A percentile compares a stretch with the other conserved stretches of the same genome.
Evolutionary conservation across 2,329 filamentous ascomycete genomes (phyloP).

Genomic region (Neophaeococcomyces aloes): DNA sequence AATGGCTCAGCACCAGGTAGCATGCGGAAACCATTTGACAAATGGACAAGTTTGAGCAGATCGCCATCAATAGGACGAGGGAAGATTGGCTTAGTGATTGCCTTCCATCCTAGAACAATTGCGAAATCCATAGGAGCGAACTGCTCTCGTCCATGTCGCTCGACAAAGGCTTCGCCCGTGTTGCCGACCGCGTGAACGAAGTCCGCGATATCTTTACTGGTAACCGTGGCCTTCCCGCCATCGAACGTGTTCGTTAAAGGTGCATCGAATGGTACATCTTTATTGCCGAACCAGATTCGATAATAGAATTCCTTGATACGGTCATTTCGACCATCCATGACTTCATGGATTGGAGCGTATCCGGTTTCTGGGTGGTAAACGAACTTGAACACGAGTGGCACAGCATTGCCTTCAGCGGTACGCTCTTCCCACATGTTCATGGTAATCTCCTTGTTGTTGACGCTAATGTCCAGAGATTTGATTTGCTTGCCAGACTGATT

Average conservation of each 20-base stretch:
- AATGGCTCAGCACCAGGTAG: conserved; percentile 86
- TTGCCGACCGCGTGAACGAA: conserved; percentile 99
- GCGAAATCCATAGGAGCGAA: conserved; percentile 98
- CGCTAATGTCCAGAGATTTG: conserved; percentile 76
- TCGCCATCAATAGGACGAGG: conserved; percentile 93
- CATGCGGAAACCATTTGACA: conserved; percentile 98
- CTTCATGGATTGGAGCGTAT: conserved; percentile 93
- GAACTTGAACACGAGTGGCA: conserved; percentile 78
- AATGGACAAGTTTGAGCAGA: conserved; percentile 85
- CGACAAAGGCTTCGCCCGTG: conserved; percentile 92
- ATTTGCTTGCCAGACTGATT: conserved; percentile 75
- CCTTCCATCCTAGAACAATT: conserved; percentile 97
- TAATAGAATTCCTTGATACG: conserved; percentile 99
- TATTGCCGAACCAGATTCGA: conserved; percentile 89
- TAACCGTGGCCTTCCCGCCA: conserved; percentile 77
- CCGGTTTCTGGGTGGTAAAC: conserved; percentile 90
- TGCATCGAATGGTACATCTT: conserved; percentile 70
- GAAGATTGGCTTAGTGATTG: conserved; percentile 98
- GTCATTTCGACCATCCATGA: conserved; percentile 93
- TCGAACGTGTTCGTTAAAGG: conserved; percentile 80
- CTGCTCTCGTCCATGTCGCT: conserved; percentile 85
- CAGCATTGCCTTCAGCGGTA: conserved; percentile 70
- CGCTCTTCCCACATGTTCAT: conserved; percentile 90
- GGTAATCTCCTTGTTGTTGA: conserved; percentile 66
- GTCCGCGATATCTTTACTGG: conserved; percentile 87